Base-by-base conservation (phyloP, 495 filamentous ascomycete species). In the Aspergillus cavernicola region DNA sequence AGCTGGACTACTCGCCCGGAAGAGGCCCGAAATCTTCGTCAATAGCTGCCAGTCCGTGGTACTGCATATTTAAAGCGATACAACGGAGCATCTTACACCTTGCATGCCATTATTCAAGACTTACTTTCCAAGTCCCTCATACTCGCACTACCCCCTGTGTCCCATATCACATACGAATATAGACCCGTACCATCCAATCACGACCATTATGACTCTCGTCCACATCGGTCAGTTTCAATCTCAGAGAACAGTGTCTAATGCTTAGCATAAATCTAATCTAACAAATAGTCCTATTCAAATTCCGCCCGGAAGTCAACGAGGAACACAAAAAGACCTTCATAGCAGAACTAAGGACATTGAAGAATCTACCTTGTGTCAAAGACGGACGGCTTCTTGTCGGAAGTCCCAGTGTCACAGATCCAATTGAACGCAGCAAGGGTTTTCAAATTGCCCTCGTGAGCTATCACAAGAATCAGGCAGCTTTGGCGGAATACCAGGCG, bases 371-470 rank as follows among this genome's bases (percentile, higher is more conserved):
- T 6, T 75, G 64, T 28, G 74, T 77, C 24, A 67, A 73, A 42
- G 58, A 62, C 11, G 66, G 68, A 22, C 64, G 69, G 6, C 68
- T 77, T 6, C 58, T 77, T 20, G 72, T 77, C 11, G 73, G 74
- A 11, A 70, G 73, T 13, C 75, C 73, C 0, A 74, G 72, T 1
- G 65, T 77, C 10, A 77, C 75, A 3, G 63, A 68, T 15, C 75
- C 73, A 7, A 66, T 67, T 11, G 72, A 72, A 29, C 67, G 71
- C 26, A 76, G 73, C 60, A 72, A 79, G 55, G 72, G 73, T 1
- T 79, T 73, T 36, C 66, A 79, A 39, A 72, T 67, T 56, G 68
- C 67, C 11, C 63, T 77, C 6, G 41, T 79, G 35, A 77, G 75
- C 60, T 75, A 72, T 37, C 75, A 79, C 39, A 62, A 72, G 40